These are phyloP conservation scores for Corniculantispora saksenae DNA, from an alignment of 2,329 filamentous ascomycete genomes.

Conservation along the genomic window DNA sequence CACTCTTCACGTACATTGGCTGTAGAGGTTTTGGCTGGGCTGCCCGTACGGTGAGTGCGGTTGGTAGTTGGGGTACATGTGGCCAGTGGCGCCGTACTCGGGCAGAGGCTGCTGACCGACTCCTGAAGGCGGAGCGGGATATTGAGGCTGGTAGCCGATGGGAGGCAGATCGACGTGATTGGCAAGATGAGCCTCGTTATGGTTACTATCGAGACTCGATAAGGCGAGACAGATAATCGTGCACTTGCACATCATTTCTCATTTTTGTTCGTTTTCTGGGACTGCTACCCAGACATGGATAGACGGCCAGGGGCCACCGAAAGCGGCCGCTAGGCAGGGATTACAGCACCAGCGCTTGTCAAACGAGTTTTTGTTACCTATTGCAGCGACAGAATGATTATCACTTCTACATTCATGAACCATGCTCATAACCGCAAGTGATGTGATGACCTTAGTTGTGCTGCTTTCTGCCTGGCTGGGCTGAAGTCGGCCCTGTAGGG, in stretches of 20 bases:
- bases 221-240: background rate
- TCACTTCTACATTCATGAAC: background rate
- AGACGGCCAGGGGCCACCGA: no score
- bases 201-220: no score
- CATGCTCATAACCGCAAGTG: background rate
- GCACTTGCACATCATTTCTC: background rate
- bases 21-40: slow-evolving; percentile 55
- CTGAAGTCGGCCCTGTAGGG: background rate
- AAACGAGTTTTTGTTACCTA: background rate
- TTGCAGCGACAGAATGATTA: background rate
- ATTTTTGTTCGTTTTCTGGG: background rate
- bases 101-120: slow-evolving; percentile 47
- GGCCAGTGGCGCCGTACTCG: slow-evolving; percentile 48
- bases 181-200: background rate
- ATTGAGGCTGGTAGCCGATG: slow-evolving; percentile 54
- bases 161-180: background rate
- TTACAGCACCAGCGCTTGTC: background rate
- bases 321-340: background rate
- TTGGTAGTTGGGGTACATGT: slow-evolving; percentile 52
- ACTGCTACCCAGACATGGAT: background rate
- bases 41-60: slow-evolving; percentile 53
- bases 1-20: slow-evolving; percentile 41
- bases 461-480: background rate
- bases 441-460: background rate
- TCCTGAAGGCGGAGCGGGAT: slow-evolving; percentile 55